Evolutionary conservation across 768 basidiomycete genomes (phyloP).

Genomic region (Cytidiella melzeri): DNA sequence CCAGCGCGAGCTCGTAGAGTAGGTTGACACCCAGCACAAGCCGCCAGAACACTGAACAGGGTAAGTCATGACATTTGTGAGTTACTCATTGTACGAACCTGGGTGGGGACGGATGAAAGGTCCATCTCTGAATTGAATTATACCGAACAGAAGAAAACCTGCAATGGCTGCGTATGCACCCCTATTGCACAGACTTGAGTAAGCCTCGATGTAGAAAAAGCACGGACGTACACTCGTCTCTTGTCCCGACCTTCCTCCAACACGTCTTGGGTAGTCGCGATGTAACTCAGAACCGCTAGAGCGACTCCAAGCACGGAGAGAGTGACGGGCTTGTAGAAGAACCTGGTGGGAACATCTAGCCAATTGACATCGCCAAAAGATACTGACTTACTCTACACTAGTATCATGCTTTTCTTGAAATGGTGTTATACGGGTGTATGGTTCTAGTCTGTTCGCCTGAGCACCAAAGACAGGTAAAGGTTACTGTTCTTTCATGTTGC

Average conservation of each 20-base stretch:
- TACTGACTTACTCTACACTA: conserved; percentile 77
- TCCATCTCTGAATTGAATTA: conserved; percentile 86
- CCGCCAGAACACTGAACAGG: conserved; percentile 64
- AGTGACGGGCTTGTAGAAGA: conserved; percentile 83
- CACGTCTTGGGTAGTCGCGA: conserved; percentile 81
- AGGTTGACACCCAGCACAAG: conserved; percentile 74
- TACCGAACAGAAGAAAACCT: conserved; percentile 75
- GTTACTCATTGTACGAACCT: conserved; percentile 13
- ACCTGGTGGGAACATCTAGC: conserved; percentile 37
- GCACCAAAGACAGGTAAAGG: too few relatives aligned
- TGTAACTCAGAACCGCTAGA: conserved; percentile 66
- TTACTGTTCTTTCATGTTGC: not conserved
- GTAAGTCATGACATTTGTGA: not conserved
- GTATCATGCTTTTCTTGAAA: conserved; percentile 83
- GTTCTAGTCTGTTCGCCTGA: conserved; percentile 77
- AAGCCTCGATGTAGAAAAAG: conserved; percentile 1
- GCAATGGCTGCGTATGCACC: conserved; percentile 71
- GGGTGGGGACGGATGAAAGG: conserved; percentile 87
- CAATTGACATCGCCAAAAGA: conserved; percentile 10
- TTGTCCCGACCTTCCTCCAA: conserved; percentile 80
- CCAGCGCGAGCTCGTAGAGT: conserved; percentile 75
- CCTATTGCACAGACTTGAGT: conserved; percentile 30
- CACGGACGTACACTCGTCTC: conserved; percentile 58
- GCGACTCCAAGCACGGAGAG: conserved; percentile 66
- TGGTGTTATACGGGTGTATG: conserved; percentile 77